Evolutionary conservation across 352 stramenopile genomes (phyloP), one percentile per base, ranked within the genome.

Genomic region (Blastocystis sp.): DNA sequence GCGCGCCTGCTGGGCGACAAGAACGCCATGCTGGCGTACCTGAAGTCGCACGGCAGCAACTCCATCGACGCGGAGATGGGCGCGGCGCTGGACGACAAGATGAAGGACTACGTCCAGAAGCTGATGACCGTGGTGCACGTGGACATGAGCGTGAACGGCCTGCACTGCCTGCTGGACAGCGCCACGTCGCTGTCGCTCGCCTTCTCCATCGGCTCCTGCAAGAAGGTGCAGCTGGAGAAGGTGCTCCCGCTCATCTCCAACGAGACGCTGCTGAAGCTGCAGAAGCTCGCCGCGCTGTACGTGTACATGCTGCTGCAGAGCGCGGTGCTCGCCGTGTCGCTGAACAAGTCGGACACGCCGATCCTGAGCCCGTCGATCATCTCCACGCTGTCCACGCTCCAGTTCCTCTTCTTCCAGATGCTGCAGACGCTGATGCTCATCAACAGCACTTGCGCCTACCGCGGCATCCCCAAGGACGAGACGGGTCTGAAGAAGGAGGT

Each of bases 271-370:
- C 60, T 34, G 21, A 17, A 56, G 0, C 23, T 84, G 14, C 34
- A 45, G 7, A 59, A 38, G 17, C 28, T 84, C 4, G 19, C 52
- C 11, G 19, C 60, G 14, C 74, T 84, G n/a, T 64, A 69, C 43
- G 19, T 84, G 1, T 59, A 70, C 0, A 67, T 84, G n/a, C 11
- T 67, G 2, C 53, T 84, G 14, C 74, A 84, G 48, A 59, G 56
- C n/a, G 10, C 10, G 38, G 74, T 84, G n/a, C n/a, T 69, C 34
- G 60, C 56, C 2, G 34, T 62, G 4, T 67, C 48, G n/a, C 23
- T 84, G 17, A 84, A 84, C 40, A 62, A 69, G 60, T 84, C 74
- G 1, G 34, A 62, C 40, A 84, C 43, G 65, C 74, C 74, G 2
- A 34, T 84, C 7, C 56, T 66, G 34, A 19, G 48, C 23, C 4